Conservation (phyloP, 192 early-diverging fungal species). For the Nowakowskiella sp. region DNA sequence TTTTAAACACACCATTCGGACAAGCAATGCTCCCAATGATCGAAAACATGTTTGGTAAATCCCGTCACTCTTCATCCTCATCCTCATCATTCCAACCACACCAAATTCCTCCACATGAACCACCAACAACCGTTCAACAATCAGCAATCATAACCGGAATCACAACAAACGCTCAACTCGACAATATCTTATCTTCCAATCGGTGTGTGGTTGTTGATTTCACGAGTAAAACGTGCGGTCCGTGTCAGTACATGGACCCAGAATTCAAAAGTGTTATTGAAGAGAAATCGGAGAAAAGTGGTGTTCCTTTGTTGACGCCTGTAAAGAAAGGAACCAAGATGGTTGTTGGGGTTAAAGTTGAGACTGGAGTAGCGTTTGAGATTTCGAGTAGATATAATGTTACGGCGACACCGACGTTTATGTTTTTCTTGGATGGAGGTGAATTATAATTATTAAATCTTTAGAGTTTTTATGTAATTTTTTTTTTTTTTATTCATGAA, state of each 20-base stretch:
- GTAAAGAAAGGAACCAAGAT: conserved; percentile 13
- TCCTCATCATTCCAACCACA: conserved; percentile 1
- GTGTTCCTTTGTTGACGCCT: conserved; percentile 1
- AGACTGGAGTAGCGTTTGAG: conserved; percentile 44
- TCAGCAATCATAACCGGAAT: conserved; percentile 14
- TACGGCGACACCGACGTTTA: conserved; percentile 64
- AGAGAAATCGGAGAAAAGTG: conserved; percentile 25
- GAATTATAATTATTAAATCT: neutral
- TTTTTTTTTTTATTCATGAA: neutral
- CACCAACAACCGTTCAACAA: conserved; percentile 11
- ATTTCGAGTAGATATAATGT: conserved; percentile 47
- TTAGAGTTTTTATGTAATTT: neutral
- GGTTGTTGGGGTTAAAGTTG: conserved; percentile 57
- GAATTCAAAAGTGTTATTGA: conserved; percentile 53
- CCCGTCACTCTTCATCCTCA: neutral
- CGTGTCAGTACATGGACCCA: conserved; percentile 61
- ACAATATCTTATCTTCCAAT: conserved; percentile 35
- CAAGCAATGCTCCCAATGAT: conserved; percentile 59
- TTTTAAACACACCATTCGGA: conserved; percentile 43
- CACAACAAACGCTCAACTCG: conserved; percentile 31
- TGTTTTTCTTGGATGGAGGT: conserved; percentile 56
- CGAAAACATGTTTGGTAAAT: conserved; percentile 56
- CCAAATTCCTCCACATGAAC: too few relatives aligned
- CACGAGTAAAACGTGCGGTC: conserved; percentile 59
- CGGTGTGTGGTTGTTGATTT: conserved; percentile 58